phyloP scores from a whole-genome alignment of 768 basidiomycete genomes.

The Amanita brunnescens region DNA sequence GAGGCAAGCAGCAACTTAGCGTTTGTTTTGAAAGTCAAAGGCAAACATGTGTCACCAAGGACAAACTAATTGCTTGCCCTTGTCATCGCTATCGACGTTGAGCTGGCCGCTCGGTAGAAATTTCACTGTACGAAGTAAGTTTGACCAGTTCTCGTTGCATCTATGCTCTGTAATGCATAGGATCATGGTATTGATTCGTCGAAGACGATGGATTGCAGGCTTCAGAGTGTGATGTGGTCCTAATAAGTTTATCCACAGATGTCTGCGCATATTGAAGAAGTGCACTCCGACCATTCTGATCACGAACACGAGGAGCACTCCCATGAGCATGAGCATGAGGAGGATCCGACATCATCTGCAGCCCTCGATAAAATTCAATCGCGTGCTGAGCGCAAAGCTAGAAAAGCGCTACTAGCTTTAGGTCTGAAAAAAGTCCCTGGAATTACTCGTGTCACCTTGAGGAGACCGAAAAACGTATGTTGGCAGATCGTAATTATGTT shows the following conservation, averaged over 20 bases:
- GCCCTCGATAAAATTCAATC: slow-evolving; percentile 92
- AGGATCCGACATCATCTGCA: slow-evolving; percentile 77
- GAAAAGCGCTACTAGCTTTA: slow-evolving; percentile 85
- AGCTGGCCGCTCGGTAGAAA: slow-evolving; percentile 19
- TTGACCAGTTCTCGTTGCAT: background rate
- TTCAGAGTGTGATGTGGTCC: slow-evolving; percentile 21
- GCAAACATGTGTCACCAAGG: slow-evolving; percentile 22
- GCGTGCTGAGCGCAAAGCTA: slow-evolving; percentile 88
- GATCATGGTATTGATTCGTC: background rate
- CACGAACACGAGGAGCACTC: slow-evolving; percentile 47
- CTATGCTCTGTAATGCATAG: background rate
- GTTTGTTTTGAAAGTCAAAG: slow-evolving; percentile 13
- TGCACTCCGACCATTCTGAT: slow-evolving; percentile 72
- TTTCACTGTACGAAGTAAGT: slow-evolving; percentile 1
- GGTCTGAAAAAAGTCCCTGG: slow-evolving; percentile 89
- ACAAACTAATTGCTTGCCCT: slow-evolving; percentile 22
- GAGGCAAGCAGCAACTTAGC: slow-evolving; percentile 14
- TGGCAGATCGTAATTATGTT: background rate
- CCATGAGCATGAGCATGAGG: slow-evolving; percentile 36
- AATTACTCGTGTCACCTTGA: slow-evolving; percentile 91
- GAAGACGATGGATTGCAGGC: slow-evolving; percentile 25
- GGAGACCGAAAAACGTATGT: slow-evolving; percentile 89
- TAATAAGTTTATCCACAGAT: slow-evolving; percentile 33
- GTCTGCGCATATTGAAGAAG: slow-evolving; percentile 81
- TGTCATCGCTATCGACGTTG: slow-evolving; percentile 28